Conservation (phyloP, 2,329 filamentous ascomycete genomes). For the Colletotrichum neosansevieriae region DNA sequence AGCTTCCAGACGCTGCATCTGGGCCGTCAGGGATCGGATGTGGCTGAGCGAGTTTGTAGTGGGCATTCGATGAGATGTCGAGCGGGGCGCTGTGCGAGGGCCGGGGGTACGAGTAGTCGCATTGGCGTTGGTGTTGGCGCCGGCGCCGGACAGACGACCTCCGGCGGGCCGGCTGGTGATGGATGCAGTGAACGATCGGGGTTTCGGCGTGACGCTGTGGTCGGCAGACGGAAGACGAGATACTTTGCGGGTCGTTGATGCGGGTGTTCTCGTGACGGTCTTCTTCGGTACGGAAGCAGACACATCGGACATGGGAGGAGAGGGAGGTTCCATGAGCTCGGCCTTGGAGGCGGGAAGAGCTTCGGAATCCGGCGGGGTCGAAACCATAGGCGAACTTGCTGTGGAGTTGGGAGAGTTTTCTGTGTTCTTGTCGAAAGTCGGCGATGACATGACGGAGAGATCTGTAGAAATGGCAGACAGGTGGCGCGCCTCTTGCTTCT, state of each 20-base stretch:
- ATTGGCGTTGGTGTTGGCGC: conserved; percentile 60
- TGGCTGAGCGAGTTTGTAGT: conserved; percentile 84
- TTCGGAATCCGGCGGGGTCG: conserved; percentile 78
- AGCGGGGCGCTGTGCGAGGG: conserved; percentile 62
- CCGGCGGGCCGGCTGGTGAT: conserved; percentile 50
- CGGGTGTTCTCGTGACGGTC: conserved; percentile 50
- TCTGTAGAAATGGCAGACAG: conserved; percentile 71
- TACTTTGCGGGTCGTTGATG: conserved; percentile 66
- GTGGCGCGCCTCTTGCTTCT: conserved; percentile 73
- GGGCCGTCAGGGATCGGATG: conserved; percentile 91
- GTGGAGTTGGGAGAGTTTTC: conserved; percentile 84
- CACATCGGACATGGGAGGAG: conserved; percentile 91
- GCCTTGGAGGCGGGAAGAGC: conserved; percentile 55
- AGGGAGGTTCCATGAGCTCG: conserved; percentile 85
- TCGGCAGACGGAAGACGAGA: conserved; percentile 41
- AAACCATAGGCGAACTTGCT: conserved; percentile 90
- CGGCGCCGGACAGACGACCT: conserved; percentile 57
- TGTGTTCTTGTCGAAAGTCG: conserved; percentile 78
- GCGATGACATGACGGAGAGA: conserved; percentile 74
- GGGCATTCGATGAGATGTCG: conserved; percentile 62
- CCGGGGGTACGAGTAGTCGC: conserved; percentile 63
- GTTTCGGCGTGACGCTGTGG: conserved; percentile 63
- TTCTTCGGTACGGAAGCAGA: conserved; percentile 59
- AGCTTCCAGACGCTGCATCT: conserved; percentile 97
- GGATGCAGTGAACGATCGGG: conserved; percentile 55